Percentiles rank a stretch among this genome's conserved stretches.
Conservation (phyloP, 352 stramenopile species). For the Phytophthora citrophthora region DNA sequence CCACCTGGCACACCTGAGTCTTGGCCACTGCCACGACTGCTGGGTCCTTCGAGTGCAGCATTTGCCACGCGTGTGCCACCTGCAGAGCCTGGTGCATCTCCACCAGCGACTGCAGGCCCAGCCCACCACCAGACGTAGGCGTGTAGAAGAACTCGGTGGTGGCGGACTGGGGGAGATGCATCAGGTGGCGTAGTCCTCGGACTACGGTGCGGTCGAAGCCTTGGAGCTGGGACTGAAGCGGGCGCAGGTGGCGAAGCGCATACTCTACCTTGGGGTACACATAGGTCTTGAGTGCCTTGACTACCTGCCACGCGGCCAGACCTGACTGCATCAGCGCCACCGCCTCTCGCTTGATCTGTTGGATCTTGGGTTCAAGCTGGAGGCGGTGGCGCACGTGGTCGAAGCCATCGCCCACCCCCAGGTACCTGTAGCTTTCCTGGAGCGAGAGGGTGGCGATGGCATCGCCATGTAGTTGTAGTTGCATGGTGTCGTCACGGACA, state of each 20-base stretch:
- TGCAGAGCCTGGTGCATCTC: slow-evolving; percentile 22
- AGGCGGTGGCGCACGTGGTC: not conserved
- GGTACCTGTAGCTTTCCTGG: not conserved
- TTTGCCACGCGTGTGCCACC: not conserved
- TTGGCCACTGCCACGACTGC: not conserved
- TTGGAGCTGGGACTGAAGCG: slow-evolving; percentile 7
- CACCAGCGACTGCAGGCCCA: slow-evolving; percentile 5
- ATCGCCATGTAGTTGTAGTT: not conserved
- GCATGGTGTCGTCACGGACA: not conserved
- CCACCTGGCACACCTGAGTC: not conserved
- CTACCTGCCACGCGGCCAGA: not conserved
- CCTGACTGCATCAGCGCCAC: slow-evolving; percentile 9
- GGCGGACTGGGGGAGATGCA: not conserved
- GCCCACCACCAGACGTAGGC: no score
- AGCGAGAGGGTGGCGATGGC: not conserved
- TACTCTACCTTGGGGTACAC: slow-evolving; percentile 16
- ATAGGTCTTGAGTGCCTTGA: slow-evolving; percentile 22
- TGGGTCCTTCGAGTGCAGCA: not conserved
- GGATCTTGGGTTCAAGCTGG: not conserved
- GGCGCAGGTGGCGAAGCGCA: slow-evolving; percentile 8
- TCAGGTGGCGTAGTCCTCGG: not conserved
- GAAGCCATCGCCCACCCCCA: slow-evolving; percentile 1
- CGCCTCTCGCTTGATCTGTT: slow-evolving; percentile 1
- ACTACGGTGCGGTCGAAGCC: slow-evolving; percentile 1
- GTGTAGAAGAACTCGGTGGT: slow-evolving; percentile 4